Percentiles rank a stretch among this genome's conserved stretches.
These are phyloP conservation scores for Fusarium tjaetaba DNA, from an alignment of 2,329 filamentous ascomycete genomes.

Conservation along the genomic window DNA sequence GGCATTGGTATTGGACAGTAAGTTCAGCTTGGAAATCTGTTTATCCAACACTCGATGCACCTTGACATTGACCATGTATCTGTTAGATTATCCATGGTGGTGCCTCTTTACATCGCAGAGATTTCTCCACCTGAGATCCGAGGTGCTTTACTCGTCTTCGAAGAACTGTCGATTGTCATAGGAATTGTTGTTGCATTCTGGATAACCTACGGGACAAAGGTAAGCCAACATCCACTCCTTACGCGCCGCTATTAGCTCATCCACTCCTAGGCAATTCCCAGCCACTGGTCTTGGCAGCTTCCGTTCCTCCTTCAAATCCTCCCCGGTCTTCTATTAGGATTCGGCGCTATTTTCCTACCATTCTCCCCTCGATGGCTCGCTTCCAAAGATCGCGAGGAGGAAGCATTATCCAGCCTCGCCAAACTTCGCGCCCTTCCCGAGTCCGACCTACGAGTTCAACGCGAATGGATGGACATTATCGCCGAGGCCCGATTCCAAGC, in stretches of 20 bases:
- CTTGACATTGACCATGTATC: neutral
- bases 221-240: neutral
- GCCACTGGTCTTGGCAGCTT: conserved; percentile 44
- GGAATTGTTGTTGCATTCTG: conserved; percentile 47
- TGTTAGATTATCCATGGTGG: conserved; percentile 44
- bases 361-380: conserved; percentile 45
- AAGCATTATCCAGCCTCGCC: conserved; percentile 36
- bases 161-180: conserved; percentile 49
- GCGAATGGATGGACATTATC: conserved; percentile 42
- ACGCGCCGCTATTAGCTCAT: accelerated
- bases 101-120: conserved; percentile 58
- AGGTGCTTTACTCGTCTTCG: conserved; percentile 56
- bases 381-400: conserved; percentile 39
- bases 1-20: conserved; percentile 54
- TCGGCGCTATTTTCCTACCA: conserved; percentile 40
- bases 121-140: conserved; percentile 60
- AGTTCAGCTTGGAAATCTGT: neutral
- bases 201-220: conserved; percentile 46
- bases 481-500: conserved; percentile 41
- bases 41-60: accelerated
- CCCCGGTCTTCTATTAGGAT: conserved; percentile 39
- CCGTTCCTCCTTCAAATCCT: conserved; percentile 46
- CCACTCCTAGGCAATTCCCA: conserved; percentile 22
- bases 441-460: conserved; percentile 34
- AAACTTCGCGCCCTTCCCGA: conserved; percentile 37